Base-by-base conservation (phyloP, 345 rosid species). In the Bruguiera sexangula region DNA sequence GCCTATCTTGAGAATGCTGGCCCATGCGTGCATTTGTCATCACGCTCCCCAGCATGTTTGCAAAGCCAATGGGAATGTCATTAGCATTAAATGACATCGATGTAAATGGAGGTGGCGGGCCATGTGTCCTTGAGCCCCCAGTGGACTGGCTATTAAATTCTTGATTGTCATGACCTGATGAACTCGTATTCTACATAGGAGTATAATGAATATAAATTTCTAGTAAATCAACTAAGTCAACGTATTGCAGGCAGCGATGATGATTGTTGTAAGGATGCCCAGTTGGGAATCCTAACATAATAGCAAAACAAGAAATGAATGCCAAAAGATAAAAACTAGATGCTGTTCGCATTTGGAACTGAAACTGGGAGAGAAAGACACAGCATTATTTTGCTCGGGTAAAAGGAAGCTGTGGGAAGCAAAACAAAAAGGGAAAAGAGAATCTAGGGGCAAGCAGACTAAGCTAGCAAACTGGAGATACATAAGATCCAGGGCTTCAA, bases 21-120 rank as follows among this genome's bases (percentile, higher is more conserved):
- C 82, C 89, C 31, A 73, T 69, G 71, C 55, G 58, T 32, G 62
- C 75, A 66, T 70, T 67, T 19, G 72, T 30, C 39, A 76, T 81
- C 83, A 82, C 69, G 69, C 75, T 80, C 78, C 60, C 68, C 19
- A 85, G 58, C 83, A 82, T 72, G 78, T 69, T 80, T 8, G 82
- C 73, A 29, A 85, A 55, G 56, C 80, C 75, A 4, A 24, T 26
- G 8, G 84, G 84, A 29, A 78, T 57, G 55, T 65, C 62, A 74
- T 39, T 56, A 3, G 65, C 8, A 19, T 80, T 56, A 51, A 85
- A 82, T 59, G 84, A 77, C 82, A 78, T 72, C 10, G 74, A 59
- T 26, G 77, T 29, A 34, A 78, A 77, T 1, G 77, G 66, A 68
- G 83, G 65, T 24, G 81, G 69, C 57, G 65, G 34, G 15, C 75